These are phyloP conservation scores for Serendipita sp. DNA, from an alignment of 768 basidiomycete species.

Conservation along the genomic window DNA sequence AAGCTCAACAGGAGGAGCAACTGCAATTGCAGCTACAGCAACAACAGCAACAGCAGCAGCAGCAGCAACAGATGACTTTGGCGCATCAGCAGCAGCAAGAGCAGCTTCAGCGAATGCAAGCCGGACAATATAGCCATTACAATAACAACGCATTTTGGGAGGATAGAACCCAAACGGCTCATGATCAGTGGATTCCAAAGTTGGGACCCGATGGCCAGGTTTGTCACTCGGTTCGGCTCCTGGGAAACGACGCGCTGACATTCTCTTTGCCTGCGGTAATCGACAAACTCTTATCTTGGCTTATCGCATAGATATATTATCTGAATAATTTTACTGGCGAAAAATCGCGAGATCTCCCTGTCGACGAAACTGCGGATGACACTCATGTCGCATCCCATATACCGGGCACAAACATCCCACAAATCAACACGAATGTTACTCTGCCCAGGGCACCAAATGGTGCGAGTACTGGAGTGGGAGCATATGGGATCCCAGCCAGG, in stretches of 20 bases:
- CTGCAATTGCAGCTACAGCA: neutral
- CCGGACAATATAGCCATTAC: neutral
- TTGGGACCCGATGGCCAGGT: constrained; percentile 74
- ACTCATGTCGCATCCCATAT: constrained; percentile 42
- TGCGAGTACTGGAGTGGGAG: neutral
- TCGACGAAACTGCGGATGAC: constrained; percentile 51
- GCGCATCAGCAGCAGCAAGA: neutral
- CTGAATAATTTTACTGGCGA: constrained; percentile 79
- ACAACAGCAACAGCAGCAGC: neutral
- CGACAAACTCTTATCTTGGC: neutral
- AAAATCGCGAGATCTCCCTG: constrained; percentile 69
- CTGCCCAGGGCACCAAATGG: neutral
- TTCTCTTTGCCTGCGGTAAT: neutral
- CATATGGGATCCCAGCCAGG: neutral
- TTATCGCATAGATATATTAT: constrained; percentile 67
- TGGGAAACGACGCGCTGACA: neutral
- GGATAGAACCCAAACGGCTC: constrained; percentile 14
- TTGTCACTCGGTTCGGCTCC: neutral
- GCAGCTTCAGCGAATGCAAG: neutral
- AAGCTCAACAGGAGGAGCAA: constrained; percentile 8
- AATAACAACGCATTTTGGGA: neutral
- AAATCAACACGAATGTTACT: neutral
- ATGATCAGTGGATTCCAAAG: constrained; percentile 84
- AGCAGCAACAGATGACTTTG: constrained; percentile 2
- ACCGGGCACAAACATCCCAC: constrained; percentile 21